Percentiles rank a stretch among this genome's conserved stretches.
Evolutionary conservation across 106 monocot genomes (phyloP).

Genomic region (Phalaenopsis equestris): DNA sequence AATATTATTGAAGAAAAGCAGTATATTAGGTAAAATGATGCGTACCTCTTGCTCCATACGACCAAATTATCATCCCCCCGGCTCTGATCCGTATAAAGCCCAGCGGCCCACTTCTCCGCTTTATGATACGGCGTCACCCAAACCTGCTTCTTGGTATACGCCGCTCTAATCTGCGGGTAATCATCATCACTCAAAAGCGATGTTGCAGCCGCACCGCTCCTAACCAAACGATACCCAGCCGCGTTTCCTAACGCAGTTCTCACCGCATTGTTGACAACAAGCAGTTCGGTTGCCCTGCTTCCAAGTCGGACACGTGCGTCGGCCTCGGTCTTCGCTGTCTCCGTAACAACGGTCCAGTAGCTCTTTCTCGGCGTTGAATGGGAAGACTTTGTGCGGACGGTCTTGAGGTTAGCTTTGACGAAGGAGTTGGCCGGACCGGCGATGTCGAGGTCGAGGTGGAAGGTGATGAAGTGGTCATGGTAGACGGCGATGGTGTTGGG

Average conservation of each 20-base stretch:
- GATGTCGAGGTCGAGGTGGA: constrained; percentile 62
- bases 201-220: constrained; percentile 15
- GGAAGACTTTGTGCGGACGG: constrained; percentile 6
- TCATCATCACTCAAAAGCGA: constrained; percentile 44
- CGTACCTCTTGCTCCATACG: constrained; percentile 46
- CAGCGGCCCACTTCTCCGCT: constrained; percentile 53
- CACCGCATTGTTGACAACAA: constrained; percentile 46
- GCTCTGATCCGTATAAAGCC: constrained; percentile 43
- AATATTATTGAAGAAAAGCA: too few relatives aligned
- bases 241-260: constrained; percentile 50
- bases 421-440: constrained; percentile 57
- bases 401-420: constrained; percentile 31
- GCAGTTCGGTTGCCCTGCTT: constrained; percentile 22
- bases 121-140: constrained; percentile 65
- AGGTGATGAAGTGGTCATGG: constrained; percentile 75
- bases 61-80: constrained; percentile 51
- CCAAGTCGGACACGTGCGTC: constrained; percentile 34
- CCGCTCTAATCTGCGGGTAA: constrained; percentile 45
- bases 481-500: constrained; percentile 42
- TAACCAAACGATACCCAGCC: constrained; percentile 46
- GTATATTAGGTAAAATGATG: background rate
- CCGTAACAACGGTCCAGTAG: constrained; percentile 55
- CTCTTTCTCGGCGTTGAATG: constrained; percentile 28
- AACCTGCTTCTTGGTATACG: constrained; percentile 51
- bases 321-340: constrained; percentile 44